Conservation (phyloP, 179 eudicot genomes). For the Carnegiea gigantea region DNA sequence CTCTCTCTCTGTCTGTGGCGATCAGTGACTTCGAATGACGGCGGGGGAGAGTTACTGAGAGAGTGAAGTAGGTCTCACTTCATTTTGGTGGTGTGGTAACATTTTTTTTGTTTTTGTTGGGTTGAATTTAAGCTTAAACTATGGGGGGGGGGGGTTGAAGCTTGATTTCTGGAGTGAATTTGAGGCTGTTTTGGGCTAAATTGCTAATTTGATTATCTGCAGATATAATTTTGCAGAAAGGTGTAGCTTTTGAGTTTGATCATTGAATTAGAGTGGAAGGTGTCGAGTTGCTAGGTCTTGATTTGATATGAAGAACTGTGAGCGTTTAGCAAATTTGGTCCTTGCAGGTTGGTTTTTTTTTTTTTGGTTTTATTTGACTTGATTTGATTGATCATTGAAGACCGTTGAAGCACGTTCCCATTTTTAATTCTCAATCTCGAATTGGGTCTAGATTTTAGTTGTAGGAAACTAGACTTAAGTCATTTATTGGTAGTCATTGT, state of each 20-base stretch:
- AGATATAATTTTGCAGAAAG: slow-evolving; percentile 11
- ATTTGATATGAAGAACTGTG: slow-evolving; percentile 45
- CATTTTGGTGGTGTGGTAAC: neutral
- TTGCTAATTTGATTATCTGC: slow-evolving; percentile 3
- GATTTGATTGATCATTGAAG: neutral
- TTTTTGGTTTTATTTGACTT: neutral
- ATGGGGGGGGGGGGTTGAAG: neutral
- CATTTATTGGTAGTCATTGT: neutral
- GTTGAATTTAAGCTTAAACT: slow-evolving; percentile 8
- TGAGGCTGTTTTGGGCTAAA: neutral
- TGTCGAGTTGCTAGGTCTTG: neutral
- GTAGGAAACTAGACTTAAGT: neutral
- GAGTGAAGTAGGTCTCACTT: slow-evolving; percentile 22
- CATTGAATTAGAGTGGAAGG: neutral
- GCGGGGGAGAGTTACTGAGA: slow-evolving; percentile 6
- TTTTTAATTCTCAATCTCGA: neutral
- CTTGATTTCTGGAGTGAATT: neutral
- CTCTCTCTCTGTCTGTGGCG: slow-evolving; percentile 16
- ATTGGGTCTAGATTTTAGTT: neutral
- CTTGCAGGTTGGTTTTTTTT: slow-evolving; percentile 48
- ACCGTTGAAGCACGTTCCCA: neutral
- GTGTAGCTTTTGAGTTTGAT: neutral
- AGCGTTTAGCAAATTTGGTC: slow-evolving; percentile 56
- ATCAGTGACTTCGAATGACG: slow-evolving; percentile 7
- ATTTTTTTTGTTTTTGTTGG: neutral